A percentile compares a stretch with the other conserved stretches of the same genome.
These are phyloP conservation scores for Cucurbita moschata DNA, from an alignment of 306 rosid species.

Conservation along the genomic window DNA sequence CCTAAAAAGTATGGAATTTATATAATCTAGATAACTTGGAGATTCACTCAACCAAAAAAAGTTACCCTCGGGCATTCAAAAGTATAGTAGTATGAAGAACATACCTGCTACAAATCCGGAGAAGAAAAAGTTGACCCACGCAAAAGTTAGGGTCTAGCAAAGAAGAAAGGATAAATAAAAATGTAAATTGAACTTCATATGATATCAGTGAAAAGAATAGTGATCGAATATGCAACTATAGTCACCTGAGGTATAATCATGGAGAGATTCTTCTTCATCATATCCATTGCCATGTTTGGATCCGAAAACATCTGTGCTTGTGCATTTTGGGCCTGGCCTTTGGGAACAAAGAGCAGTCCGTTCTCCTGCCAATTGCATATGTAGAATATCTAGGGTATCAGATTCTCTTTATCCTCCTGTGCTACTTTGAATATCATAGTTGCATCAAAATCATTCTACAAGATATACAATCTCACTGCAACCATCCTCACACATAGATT, in stretches of 20 bases:
- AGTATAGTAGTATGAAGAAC: slow-evolving; percentile 4
- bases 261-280: slow-evolving; percentile 99
- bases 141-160: slow-evolving; percentile 91
- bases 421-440: neutral
- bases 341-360: slow-evolving; percentile 73
- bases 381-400: neutral
- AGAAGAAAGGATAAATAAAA: slow-evolving; percentile 9
- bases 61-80: neutral
- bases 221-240: neutral
- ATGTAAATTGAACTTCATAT: neutral
- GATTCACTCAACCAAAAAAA: neutral
- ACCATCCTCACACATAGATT: neutral
- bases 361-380: slow-evolving; percentile 42
- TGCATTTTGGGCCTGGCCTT: slow-evolving; percentile 78
- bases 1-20: neutral
- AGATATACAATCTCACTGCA: neutral
- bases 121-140: slow-evolving; percentile 99
- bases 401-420: neutral
- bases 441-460: neutral
- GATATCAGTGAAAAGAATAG: neutral
- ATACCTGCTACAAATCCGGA: slow-evolving; percentile 97
- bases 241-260: slow-evolving; percentile 95
- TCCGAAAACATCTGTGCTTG: slow-evolving; percentile 99
- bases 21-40: neutral
- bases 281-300: slow-evolving; percentile 99